Conservation (phyloP, 2,329 filamentous ascomycete genomes). For the Coniochaeta sp. region DNA sequence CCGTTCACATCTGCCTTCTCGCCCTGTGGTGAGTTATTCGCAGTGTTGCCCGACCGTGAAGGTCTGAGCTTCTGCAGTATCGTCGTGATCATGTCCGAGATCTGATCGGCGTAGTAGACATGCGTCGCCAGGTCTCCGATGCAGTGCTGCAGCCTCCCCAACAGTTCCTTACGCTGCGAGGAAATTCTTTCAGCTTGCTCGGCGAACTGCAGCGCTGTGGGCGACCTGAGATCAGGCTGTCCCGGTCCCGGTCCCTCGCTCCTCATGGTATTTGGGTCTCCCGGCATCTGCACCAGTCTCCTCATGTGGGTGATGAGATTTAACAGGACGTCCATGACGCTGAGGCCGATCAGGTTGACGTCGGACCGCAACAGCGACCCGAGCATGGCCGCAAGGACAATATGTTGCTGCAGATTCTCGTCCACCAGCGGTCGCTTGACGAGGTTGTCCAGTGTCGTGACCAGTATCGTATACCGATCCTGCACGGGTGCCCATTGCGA, state of each 20-base stretch:
- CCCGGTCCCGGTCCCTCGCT: constrained; percentile 14
- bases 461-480: constrained; percentile 83
- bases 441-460: constrained; percentile 72
- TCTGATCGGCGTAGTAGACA: constrained; percentile 94
- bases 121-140: constrained; percentile 90
- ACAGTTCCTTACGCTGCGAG: constrained; percentile 54
- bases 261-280: constrained; percentile 24
- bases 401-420: constrained; percentile 63
- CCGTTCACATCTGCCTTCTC: constrained; percentile 39
- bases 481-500: constrained; percentile 89
- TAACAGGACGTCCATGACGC: constrained; percentile 89
- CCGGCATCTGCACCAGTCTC: constrained; percentile 61
- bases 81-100: constrained; percentile 84
- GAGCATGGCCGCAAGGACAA: constrained; percentile 70
- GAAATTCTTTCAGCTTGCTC: constrained; percentile 23
- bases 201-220: constrained; percentile 19
- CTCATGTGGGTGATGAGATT: constrained; percentile 80
- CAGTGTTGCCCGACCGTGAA: constrained; percentile 29
- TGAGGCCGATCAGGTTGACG: constrained; percentile 89
- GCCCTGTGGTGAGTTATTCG: constrained; percentile 32
- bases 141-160: constrained; percentile 67
- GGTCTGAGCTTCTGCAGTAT: constrained; percentile 75
- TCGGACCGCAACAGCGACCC: constrained; percentile 78
- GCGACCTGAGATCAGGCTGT: constrained; percentile 18
- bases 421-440: constrained; percentile 61